These are phyloP conservation scores for Polygonum aviculare DNA, from an alignment of 148 eudicot species.

Conservation along the genomic window DNA sequence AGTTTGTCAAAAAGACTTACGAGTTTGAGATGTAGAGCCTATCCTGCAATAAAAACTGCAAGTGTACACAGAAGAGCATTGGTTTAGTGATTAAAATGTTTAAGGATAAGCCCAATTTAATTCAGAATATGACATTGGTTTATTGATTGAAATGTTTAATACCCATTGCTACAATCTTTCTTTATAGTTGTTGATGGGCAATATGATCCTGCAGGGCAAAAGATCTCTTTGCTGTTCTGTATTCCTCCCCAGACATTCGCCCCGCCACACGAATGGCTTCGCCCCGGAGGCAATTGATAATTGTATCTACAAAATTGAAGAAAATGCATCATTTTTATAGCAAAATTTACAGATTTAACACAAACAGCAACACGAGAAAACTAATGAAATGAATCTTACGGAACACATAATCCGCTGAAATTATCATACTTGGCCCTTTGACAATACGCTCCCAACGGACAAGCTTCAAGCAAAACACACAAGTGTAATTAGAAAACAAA, in stretches of 20 bases:
- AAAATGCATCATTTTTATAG: neutral
- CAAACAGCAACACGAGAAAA: neutral
- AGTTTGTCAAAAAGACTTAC: slow-evolving; percentile 33
- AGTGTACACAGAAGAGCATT: neutral
- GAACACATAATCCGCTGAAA: slow-evolving; percentile 65
- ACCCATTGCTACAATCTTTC: slow-evolving; percentile 63
- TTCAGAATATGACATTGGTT: neutral
- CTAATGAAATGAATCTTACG: slow-evolving; percentile 44
- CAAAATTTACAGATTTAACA: neutral
- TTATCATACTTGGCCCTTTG: slow-evolving; percentile 45
- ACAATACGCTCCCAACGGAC: slow-evolving; percentile 95
- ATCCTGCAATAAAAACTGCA: slow-evolving; percentile 75
- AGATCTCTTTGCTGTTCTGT: slow-evolving; percentile 35
- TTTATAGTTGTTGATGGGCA: slow-evolving; percentile 61
- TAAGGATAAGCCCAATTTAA: neutral
- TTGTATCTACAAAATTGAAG: slow-evolving; percentile 41
- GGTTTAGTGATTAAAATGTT: no score
- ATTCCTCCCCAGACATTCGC: slow-evolving; percentile 89
- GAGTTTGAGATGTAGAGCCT: slow-evolving; percentile 67
- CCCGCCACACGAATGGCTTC: slow-evolving; percentile 79
- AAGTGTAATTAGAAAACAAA: neutral
- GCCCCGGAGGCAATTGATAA: slow-evolving; percentile 60
- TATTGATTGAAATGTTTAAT: neutral
- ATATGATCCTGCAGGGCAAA: slow-evolving; percentile 84
- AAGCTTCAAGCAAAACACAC: slow-evolving; percentile 36